Conservation (phyloP, 2,329 filamentous ascomycete species). For the Escovopsis weberi region DNA sequence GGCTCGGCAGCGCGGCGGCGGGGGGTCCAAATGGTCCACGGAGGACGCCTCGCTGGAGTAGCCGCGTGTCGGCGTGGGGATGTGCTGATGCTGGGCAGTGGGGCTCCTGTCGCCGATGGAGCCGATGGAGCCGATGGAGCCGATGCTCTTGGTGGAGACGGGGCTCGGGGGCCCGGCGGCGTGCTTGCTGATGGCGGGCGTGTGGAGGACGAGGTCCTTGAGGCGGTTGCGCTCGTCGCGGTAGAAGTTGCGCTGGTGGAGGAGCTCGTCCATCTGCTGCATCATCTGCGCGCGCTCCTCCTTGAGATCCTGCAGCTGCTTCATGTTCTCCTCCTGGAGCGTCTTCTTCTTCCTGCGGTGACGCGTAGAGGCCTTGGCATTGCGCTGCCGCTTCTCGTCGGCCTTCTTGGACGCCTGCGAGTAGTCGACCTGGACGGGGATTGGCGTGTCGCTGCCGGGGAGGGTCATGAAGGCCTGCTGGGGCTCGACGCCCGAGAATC, state of each 20-base stretch:
- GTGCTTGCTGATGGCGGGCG: constrained; percentile 39
- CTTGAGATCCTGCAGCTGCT: constrained; percentile 55
- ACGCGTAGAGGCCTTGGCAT: constrained; percentile 71
- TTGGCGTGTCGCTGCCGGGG: constrained; percentile 24
- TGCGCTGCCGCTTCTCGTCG: constrained; percentile 73
- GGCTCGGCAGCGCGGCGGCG: constrained; percentile 31
- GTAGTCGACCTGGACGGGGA: constrained; percentile 58
- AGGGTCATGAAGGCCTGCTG: constrained; percentile 25
- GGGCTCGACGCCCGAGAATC: constrained; percentile 16
- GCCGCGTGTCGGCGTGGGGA: constrained; percentile 15
- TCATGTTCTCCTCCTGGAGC: constrained; percentile 58
- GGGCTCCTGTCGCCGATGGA: constrained; percentile 26
- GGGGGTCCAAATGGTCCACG: constrained; percentile 31
- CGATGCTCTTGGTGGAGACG: constrained; percentile 19
- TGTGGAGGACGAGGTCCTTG: constrained; percentile 47
- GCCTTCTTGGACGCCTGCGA: constrained; percentile 70
- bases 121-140: too few species aligned
- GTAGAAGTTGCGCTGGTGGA: constrained; percentile 59
- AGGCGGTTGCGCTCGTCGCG: constrained; percentile 58
- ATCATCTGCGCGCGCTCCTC: constrained; percentile 52
- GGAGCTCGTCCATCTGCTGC: constrained; percentile 34
- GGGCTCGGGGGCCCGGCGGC: constrained; percentile 41
- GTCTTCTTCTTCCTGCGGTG: constrained; percentile 74
- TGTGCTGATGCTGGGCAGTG: constrained; percentile 13
- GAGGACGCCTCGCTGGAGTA: constrained; percentile 28